Evolutionary conservation across 495 filamentous ascomycete species (phyloP).

Genomic region (Sordaria brevicollis): DNA sequence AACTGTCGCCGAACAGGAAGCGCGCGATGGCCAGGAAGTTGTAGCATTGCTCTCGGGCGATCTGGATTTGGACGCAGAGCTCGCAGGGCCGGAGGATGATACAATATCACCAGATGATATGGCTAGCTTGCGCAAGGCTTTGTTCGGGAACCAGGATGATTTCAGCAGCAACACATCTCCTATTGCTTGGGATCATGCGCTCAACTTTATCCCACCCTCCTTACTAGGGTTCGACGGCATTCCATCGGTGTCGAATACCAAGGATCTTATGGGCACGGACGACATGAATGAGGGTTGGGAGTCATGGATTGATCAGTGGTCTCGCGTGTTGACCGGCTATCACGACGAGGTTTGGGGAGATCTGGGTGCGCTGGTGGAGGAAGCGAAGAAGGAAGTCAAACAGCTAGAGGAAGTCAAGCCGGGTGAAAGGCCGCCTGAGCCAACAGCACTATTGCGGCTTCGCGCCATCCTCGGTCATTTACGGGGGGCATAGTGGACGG

Average conservation of each 20-base stretch:
- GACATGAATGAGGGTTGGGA: constrained; percentile 31
- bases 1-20: constrained; percentile 25
- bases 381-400: constrained; percentile 49
- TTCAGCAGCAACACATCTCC: neutral
- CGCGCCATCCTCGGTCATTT: constrained; percentile 25
- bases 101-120: constrained; percentile 13
- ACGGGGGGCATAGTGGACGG: constrained; percentile 1
- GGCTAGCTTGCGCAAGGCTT: constrained; percentile 18
- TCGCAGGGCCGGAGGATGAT: neutral
- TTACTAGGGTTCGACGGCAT: neutral
- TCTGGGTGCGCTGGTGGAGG: constrained; percentile 48
- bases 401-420: constrained; percentile 12
- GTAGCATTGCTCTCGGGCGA: constrained; percentile 25
- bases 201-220: constrained; percentile 31
- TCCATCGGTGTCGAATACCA: constrained; percentile 7
- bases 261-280: constrained; percentile 19
- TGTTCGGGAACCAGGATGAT: constrained; percentile 21
- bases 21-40: constrained; percentile 34
- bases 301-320: constrained; percentile 46
- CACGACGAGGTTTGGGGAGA: constrained; percentile 75
- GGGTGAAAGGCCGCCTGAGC: constrained; percentile 15
- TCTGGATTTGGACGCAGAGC: constrained; percentile 15
- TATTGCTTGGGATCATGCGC: constrained; percentile 26
- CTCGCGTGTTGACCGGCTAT: constrained; percentile 53
- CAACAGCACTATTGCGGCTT: constrained; percentile 18